Evolutionary conservation across 2,329 filamentous ascomycete genomes (phyloP).

Genomic region (Cercospora sp.): DNA sequence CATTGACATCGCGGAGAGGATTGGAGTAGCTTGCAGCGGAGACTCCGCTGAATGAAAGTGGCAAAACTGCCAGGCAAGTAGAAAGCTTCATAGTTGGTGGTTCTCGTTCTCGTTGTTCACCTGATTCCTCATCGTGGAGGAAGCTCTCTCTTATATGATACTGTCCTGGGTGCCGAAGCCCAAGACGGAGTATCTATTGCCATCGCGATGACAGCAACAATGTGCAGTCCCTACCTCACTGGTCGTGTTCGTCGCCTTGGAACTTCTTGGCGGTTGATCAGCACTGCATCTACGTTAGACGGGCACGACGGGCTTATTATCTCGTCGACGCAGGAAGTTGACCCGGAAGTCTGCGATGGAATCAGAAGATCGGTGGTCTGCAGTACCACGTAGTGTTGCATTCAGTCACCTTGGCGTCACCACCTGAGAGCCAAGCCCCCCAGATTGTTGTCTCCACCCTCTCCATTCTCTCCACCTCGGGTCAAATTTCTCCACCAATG

Average conservation of each 20-base stretch:
- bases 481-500: conserved; percentile 1
- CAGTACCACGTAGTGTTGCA: background rate
- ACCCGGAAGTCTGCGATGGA: background rate
- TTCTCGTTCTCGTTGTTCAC: background rate
- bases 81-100: conserved; percentile 4
- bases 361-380: background rate
- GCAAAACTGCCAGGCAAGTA: background rate
- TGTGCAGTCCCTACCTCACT: background rate
- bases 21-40: conserved; percentile 49
- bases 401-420: conserved; percentile 7
- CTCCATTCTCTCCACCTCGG: background rate
- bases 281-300: background rate
- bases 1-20: conserved; percentile 53
- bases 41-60: background rate
- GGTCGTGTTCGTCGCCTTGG: background rate
- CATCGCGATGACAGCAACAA: background rate
- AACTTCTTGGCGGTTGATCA: conserved; percentile 3
- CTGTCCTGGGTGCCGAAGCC: background rate
- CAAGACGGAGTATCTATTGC: conserved; percentile 9
- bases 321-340: background rate
- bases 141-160: background rate
- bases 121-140: background rate
- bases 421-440: background rate
- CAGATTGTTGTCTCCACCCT: background rate
- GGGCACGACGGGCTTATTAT: no score